phyloP scores from a whole-genome alignment of 345 rosid genomes.

The Hibiscus tridactylites region DNA sequence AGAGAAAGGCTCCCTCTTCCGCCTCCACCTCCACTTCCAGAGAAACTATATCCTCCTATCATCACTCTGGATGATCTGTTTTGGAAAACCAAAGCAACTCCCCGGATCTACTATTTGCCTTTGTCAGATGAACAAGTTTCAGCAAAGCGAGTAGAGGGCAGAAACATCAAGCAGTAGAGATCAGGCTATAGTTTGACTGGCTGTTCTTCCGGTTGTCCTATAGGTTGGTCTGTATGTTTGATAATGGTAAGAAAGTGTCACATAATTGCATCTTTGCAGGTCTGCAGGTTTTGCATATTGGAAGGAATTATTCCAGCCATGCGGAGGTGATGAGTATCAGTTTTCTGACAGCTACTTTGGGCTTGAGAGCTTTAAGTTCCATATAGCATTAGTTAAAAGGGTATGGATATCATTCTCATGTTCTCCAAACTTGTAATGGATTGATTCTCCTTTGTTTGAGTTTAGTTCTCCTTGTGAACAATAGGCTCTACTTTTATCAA shows the following conservation, averaged over 20 bases:
- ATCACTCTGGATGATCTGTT: slow-evolving; percentile 93
- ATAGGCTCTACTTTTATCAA: slow-evolving; percentile 7
- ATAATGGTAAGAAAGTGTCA: slow-evolving; percentile 30
- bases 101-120: slow-evolving; percentile 93
- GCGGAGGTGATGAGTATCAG: slow-evolving; percentile 23
- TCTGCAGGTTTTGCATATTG: slow-evolving; percentile 35
- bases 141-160: slow-evolving; percentile 50
- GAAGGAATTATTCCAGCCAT: slow-evolving; percentile 19
- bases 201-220: slow-evolving; percentile 17
- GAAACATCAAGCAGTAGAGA: slow-evolving; percentile 34
- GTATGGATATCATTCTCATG: too few relatives aligned
- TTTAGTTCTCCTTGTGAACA: slow-evolving; percentile 17
- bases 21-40: slow-evolving; percentile 66
- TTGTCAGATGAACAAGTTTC: slow-evolving; percentile 85
- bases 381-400: slow-evolving; percentile 15
- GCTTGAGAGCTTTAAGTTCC: slow-evolving; percentile 17
- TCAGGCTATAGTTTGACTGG: slow-evolving; percentile 16
- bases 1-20: slow-evolving; percentile 53
- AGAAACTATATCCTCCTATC: slow-evolving; percentile 75
- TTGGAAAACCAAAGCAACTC: slow-evolving; percentile 83
- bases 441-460: slow-evolving; percentile 1
- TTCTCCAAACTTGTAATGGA: slow-evolving; percentile 5
- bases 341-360: slow-evolving; percentile 20
- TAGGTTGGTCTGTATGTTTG: slow-evolving; percentile 20
- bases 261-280: slow-evolving; percentile 36